A percentile compares a stretch with the other conserved stretches of the same genome.
Conservation (phyloP, 805 yeast genomes). For the Candida krabiensis region DNA sequence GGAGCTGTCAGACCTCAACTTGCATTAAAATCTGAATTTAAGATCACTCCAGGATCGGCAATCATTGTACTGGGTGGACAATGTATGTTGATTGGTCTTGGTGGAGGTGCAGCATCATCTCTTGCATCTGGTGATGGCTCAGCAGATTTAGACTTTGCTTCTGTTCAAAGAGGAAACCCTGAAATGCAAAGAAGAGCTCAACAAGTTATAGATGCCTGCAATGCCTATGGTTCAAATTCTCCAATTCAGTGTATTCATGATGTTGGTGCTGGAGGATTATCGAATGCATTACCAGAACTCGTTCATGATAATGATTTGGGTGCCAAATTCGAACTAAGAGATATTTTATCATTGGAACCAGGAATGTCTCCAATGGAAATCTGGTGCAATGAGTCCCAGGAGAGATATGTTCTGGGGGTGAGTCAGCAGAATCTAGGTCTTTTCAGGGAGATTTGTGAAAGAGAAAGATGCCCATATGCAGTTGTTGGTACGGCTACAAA, state of each 20-base stretch:
- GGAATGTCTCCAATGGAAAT: conserved; percentile 99
- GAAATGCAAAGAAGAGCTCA: conserved; percentile 99
- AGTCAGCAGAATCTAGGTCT: conserved; percentile 69
- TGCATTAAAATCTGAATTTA: conserved; percentile 76
- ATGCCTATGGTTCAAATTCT: conserved; percentile 65
- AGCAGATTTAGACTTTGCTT: conserved; percentile 95
- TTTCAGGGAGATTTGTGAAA: conserved; percentile 78
- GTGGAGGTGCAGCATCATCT: conserved; percentile 99
- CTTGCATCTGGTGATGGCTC: conserved; percentile 96
- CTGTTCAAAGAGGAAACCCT: conserved; percentile 99
- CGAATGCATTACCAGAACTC: conserved; percentile 95
- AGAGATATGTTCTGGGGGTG: conserved; percentile 93
- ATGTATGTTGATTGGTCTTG: conserved; percentile 95
- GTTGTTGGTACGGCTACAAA: conserved; percentile 93
- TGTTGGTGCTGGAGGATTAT: conserved; percentile 99
- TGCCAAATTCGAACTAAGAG: conserved; percentile 88
- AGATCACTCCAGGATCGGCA: conserved; percentile 88
- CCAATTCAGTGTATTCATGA: conserved; percentile 97
- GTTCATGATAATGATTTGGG: conserved; percentile 97
- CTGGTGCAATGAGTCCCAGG: conserved; percentile 99
- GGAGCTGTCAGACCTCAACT: conserved; percentile 94
- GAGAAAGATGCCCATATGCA: conserved; percentile 96
- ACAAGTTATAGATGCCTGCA: conserved; percentile 94
- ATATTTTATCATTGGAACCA: conserved; percentile 87
- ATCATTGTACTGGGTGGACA: conserved; percentile 97